These are phyloP conservation scores for Neostapfia colusana DNA, from an alignment of 176 grass and related monocot genomes.

Conservation along the genomic window DNA sequence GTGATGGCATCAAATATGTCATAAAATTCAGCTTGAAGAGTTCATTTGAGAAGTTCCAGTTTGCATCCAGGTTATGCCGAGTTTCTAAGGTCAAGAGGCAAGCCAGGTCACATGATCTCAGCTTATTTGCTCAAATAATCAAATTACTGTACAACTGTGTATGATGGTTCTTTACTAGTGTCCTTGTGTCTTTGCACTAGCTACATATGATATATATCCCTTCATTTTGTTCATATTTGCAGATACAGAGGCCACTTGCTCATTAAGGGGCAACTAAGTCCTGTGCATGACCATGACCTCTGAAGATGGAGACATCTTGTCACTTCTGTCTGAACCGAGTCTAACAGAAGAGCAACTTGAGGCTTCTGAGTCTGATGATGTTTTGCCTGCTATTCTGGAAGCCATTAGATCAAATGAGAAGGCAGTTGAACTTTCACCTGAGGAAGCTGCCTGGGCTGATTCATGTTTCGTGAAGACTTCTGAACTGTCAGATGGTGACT, in stretches of 20 bases:
- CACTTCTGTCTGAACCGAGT: constrained; percentile 59
- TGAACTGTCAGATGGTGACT: constrained; percentile 61
- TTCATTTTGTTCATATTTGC: constrained; percentile 16
- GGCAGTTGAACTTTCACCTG: constrained; percentile 44
- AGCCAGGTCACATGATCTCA: not conserved
- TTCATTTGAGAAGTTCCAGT: not conserved
- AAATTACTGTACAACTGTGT: not conserved
- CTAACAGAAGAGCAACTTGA: constrained; percentile 39
- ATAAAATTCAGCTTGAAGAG: not conserved
- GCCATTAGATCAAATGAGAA: constrained; percentile 56
- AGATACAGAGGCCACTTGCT: constrained; percentile 25
- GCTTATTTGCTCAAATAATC: not conserved
- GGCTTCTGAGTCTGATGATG: constrained; percentile 44
- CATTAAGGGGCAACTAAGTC: constrained; percentile 25
- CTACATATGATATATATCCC: not conserved
- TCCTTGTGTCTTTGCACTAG: not conserved
- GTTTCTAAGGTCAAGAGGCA: not conserved
- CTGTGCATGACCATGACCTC: constrained; percentile 52
- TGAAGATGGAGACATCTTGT: constrained; percentile 60
- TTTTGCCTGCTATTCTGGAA: constrained; percentile 52
- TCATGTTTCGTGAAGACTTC: constrained; percentile 62
- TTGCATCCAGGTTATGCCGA: not conserved
- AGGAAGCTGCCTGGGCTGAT: constrained; percentile 80
- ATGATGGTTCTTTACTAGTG: not conserved
- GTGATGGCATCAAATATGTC: not conserved